phyloP scores from a whole-genome alignment of 306 rosid genomes.

The Quercus ilex region DNA sequence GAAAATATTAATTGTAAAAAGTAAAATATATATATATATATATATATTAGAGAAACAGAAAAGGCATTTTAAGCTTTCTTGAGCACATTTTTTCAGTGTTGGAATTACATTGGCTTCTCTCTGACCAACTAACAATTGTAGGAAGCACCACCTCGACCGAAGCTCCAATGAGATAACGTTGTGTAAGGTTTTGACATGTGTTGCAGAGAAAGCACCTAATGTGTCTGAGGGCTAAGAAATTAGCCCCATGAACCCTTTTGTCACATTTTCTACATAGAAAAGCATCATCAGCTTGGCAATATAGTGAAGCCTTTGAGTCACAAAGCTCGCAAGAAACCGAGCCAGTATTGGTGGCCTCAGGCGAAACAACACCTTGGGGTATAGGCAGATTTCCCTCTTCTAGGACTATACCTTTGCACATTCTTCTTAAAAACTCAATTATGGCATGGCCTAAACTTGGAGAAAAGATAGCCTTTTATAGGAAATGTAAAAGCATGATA shows the following conservation, averaged over 20 bases:
- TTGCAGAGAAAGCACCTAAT: conserved; percentile 64
- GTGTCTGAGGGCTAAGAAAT: conserved; percentile 72
- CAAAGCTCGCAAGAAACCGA: conserved; percentile 59
- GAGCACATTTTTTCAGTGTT: conserved; percentile 24
- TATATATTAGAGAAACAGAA: conserved; percentile 36
- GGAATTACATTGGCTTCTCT: conserved; percentile 24
- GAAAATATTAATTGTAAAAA: background rate
- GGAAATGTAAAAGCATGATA: background rate
- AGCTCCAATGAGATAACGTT: conserved; percentile 50
- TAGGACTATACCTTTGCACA: conserved; percentile 52
- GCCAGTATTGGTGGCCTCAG: background rate
- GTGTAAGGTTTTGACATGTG: conserved; percentile 60
- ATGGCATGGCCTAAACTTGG: background rate
- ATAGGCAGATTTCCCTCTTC: conserved; percentile 17
- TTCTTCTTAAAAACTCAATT: conserved; percentile 38
- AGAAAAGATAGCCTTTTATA: conserved; percentile 24
- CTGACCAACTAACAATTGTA: conserved; percentile 16
- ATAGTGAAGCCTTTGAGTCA: conserved; percentile 51
- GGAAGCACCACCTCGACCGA: conserved; percentile 44
- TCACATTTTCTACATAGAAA: conserved; percentile 74
- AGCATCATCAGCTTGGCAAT: conserved; percentile 73
- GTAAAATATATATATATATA: too few relatives aligned
- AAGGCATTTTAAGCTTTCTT: conserved; percentile 12
- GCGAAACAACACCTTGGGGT: conserved; percentile 4
- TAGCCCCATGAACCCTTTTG: conserved; percentile 70